phyloP scores from a whole-genome alignment of 2,329 filamentous ascomycete species.

The Acrodontium crateriforme region DNA sequence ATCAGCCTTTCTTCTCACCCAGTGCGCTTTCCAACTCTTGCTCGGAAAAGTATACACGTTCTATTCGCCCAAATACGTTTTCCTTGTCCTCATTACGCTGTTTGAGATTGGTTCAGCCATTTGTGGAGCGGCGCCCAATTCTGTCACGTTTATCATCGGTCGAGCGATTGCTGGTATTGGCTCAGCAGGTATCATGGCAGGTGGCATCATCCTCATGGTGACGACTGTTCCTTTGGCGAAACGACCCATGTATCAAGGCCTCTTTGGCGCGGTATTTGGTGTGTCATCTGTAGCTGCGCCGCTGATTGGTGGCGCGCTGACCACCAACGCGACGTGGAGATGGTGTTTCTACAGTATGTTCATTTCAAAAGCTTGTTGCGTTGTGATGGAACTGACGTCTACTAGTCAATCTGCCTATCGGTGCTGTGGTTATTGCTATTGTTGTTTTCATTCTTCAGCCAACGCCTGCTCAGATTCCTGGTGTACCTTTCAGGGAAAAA shows the following conservation, averaged over 20 bases:
- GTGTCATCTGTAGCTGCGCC: slow-evolving; percentile 31
- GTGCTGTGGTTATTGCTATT: slow-evolving; percentile 24
- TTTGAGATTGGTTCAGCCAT: slow-evolving; percentile 45
- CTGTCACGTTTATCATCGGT: slow-evolving; percentile 27
- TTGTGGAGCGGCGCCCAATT: slow-evolving; percentile 31
- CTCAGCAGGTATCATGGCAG: slow-evolving; percentile 24
- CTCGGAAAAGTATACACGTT: slow-evolving; percentile 36
- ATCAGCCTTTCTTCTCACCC: slow-evolving; percentile 30
- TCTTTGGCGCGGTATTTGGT: slow-evolving; percentile 24
- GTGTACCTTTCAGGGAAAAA: slow-evolving; percentile 22
- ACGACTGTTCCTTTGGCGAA: slow-evolving; percentile 28
- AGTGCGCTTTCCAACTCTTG: slow-evolving; percentile 30
- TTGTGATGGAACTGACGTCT: not conserved
- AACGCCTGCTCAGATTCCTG: slow-evolving; percentile 6
- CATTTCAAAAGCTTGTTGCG: slow-evolving; percentile 1
- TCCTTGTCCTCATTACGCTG: slow-evolving; percentile 18
- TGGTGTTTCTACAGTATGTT: slow-evolving; percentile 11
- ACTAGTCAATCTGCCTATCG: slow-evolving; percentile 34
- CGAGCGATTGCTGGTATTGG: slow-evolving; percentile 28
- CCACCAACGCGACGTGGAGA: slow-evolving; percentile 27
- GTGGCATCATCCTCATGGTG: slow-evolving; percentile 29
- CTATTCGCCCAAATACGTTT: slow-evolving; percentile 26
- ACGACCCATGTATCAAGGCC: slow-evolving; percentile 24
- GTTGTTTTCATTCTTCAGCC: slow-evolving; percentile 29
- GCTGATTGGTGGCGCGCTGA: slow-evolving; percentile 31